Base-by-base conservation (phyloP, 257 asterid genomes). In the Prunella vulgaris region DNA sequence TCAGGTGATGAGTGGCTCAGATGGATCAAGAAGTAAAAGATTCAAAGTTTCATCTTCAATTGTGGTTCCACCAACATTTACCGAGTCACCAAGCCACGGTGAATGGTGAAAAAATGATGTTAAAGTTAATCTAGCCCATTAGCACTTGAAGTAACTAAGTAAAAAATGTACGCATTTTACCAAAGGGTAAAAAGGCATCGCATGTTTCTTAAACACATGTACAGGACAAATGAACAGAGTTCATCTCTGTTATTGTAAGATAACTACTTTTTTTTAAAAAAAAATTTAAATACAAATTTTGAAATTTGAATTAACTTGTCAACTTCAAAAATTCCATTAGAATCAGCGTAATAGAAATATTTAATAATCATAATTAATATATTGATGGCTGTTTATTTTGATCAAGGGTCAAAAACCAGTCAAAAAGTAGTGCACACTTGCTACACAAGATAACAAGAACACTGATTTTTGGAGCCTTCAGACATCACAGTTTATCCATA, bases 31-130 rank as follows among this genome's bases (percentile, higher is more conserved):
- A 72, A 87, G 96, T 57, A 87, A 89, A 64, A 83, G 97, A 82
- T 87, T 89, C 69, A 89, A 88, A 75, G 97, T 91, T 25, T 91
- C 93, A 5, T 88, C 96, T 22, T 91, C 96, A 2, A 80, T 91
- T 40, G 24, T 89, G 14, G 92, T 91, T 70, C 96, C 97, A 64
- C 87, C 97, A 25, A 81, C 96, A 0, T 88, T 91, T 49, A 75
- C 60, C 10, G 86, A 82, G 64, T 78, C 88, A 67, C 82, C 85
- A 7, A 14, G 46, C 24, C 59, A 40, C 25, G 74, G 78, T 72
- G 86, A 66, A 14, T 72, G 82, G 61, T 71, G 76, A 66, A 49
- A 53, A 51, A 20, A 27, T 7, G 61, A 60, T 37, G 53, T 25
- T 22, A n/a, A 54, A 68, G 30, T 48, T 40, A 58, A 4, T 48